These are phyloP conservation scores for Spatholobus suberectus DNA, from an alignment of 306 rosid genomes.

Conservation along the genomic window DNA sequence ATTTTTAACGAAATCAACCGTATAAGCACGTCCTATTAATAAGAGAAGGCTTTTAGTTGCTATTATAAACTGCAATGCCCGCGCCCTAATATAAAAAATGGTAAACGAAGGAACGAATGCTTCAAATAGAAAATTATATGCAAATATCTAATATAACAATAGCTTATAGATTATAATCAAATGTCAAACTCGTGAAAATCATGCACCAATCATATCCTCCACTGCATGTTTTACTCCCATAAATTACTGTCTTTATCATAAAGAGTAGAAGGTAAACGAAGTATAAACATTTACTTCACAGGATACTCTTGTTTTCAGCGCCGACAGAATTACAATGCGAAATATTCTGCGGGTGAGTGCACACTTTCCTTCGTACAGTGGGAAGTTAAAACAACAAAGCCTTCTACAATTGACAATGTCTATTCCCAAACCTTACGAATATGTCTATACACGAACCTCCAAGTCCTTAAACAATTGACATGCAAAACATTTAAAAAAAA, in stretches of 20 bases:
- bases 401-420: too few relatives aligned
- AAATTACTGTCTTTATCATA: not conserved
- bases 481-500: too few relatives aligned
- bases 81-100: not conserved
- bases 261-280: not conserved
- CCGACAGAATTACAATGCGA: not conserved
- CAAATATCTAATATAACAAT: not conserved
- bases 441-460: not conserved
- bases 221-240: not conserved
- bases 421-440: too few relatives aligned
- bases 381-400: too few relatives aligned
- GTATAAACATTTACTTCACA: not conserved
- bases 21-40: not conserved
- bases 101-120: not conserved
- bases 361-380: not conserved
- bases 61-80: not conserved
- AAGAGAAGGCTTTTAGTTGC: not conserved
- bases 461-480: not conserved
- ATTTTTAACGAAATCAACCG: not conserved
- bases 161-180: not conserved
- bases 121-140: not conserved
- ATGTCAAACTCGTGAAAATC: too few relatives aligned
- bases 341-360: conserved; percentile 9
- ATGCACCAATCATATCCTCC: not conserved
- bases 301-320: conserved; percentile 1